A percentile compares a stretch with the other conserved stretches of the same genome.
Conservation (phyloP, 2,329 filamentous ascomycete species). For the Pestalotiopsis sp. region DNA sequence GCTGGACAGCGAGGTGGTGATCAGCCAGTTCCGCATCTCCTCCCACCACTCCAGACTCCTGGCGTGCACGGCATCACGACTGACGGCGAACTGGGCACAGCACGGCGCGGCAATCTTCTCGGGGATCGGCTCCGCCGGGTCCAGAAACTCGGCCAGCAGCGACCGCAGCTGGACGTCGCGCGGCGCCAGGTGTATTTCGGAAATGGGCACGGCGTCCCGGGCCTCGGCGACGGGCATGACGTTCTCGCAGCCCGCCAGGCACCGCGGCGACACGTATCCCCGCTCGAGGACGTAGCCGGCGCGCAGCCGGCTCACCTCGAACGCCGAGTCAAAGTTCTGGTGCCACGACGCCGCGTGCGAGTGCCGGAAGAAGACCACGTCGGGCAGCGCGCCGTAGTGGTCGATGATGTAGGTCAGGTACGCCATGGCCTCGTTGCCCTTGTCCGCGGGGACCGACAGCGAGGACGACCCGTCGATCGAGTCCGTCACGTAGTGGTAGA, state of each 20-base stretch:
- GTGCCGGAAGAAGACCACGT: conserved; percentile 64
- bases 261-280: conserved; percentile 65
- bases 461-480: neutral
- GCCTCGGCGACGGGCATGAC: conserved; percentile 2
- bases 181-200: neutral
- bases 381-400: conserved; percentile 60
- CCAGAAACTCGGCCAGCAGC: conserved; percentile 24
- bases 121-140: conserved; percentile 32
- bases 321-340: conserved; percentile 54
- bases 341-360: conserved; percentile 59
- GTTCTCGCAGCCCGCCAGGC: conserved; percentile 32
- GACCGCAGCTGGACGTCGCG: conserved; percentile 20
- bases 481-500: conserved; percentile 12
- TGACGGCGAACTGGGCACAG: conserved; percentile 59
- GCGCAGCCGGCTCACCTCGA: conserved; percentile 53
- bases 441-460: conserved; percentile 27
- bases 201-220: neutral
- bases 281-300: conserved; percentile 51
- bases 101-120: conserved; percentile 45
- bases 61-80: conserved; percentile 41
- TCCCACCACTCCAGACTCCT: conserved; percentile 47
- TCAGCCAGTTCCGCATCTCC: conserved; percentile 49
- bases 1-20: conserved; percentile 45
- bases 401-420: conserved; percentile 67
- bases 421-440: conserved; percentile 63